phyloP scores from a whole-genome alignment of 2,329 filamentous ascomycete genomes.

The Neonectria faginata region DNA sequence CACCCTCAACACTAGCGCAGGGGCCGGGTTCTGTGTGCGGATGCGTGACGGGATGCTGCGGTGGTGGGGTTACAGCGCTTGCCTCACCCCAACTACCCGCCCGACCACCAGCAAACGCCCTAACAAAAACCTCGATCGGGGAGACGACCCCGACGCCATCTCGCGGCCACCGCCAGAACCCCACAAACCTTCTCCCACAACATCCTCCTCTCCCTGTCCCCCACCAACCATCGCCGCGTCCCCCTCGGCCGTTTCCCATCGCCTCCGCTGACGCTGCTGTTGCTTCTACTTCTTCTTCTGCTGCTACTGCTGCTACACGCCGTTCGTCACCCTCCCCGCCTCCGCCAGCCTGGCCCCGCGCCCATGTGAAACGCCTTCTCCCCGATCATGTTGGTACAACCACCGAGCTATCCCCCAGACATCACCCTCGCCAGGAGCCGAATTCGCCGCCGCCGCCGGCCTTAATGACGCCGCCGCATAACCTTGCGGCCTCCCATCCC shows the following conservation, averaged over 20 bases:
- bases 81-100: not conserved
- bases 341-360: slow-evolving; percentile 37
- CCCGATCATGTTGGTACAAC: slow-evolving; percentile 58
- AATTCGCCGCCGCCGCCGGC: slow-evolving; percentile 45
- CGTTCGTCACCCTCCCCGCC: slow-evolving; percentile 17
- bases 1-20: slow-evolving; percentile 18
- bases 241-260: slow-evolving; percentile 1
- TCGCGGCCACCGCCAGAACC: slow-evolving; percentile 41
- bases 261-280: not conserved
- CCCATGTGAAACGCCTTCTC: slow-evolving; percentile 48
- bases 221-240: slow-evolving; percentile 2
- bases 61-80: slow-evolving; percentile 12
- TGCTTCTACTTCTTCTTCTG: not conserved
- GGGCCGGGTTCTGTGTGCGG: slow-evolving; percentile 15
- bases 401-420: slow-evolving; percentile 50
- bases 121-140: slow-evolving; percentile 34
- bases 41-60: slow-evolving; percentile 18
- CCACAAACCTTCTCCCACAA: slow-evolving; percentile 17
- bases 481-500: slow-evolving; percentile 27
- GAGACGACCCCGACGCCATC: slow-evolving; percentile 28
- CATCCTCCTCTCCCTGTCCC: not conserved
- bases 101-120: slow-evolving; percentile 2
- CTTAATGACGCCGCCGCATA: slow-evolving; percentile 59
- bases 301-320: slow-evolving; percentile 10
- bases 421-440: slow-evolving; percentile 52